Evolutionary conservation across 2,329 filamentous ascomycete species (phyloP).

Genomic region (Teratosphaeria pseudoeucalypti): DNA sequence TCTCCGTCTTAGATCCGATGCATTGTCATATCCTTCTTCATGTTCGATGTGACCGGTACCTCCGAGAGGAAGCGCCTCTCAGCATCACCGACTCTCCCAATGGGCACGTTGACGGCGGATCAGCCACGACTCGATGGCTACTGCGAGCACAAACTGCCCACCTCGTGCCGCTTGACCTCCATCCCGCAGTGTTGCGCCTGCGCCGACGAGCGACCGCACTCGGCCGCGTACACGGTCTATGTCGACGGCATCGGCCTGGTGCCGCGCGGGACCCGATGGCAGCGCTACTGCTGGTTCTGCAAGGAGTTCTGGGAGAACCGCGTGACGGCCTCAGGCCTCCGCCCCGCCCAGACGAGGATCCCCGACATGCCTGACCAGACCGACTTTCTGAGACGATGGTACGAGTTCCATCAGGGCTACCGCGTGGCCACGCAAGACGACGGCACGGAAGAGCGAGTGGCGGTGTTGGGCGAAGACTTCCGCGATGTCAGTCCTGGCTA

Average conservation of each 20-base stretch:
- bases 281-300: slow-evolving; percentile 43
- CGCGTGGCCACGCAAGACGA: slow-evolving; percentile 30
- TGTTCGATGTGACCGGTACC: too few relatives aligned
- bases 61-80: background rate
- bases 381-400: slow-evolving; percentile 38
- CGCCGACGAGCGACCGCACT: slow-evolving; percentile 28
- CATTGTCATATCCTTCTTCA: too few relatives aligned
- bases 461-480: slow-evolving; percentile 38
- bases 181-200: slow-evolving; percentile 23
- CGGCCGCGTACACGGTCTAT: slow-evolving; percentile 35
- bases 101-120: slow-evolving; percentile 21
- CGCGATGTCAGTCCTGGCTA: slow-evolving; percentile 37
- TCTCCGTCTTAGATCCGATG: background rate
- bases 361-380: slow-evolving; percentile 38
- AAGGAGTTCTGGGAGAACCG: slow-evolving; percentile 42
- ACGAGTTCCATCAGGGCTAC: slow-evolving; percentile 40
- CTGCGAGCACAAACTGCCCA: slow-evolving; percentile 23
- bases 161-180: slow-evolving; percentile 21
- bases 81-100: background rate
- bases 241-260: slow-evolving; percentile 43
- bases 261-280: slow-evolving; percentile 37
- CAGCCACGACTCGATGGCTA: slow-evolving; percentile 13
- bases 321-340: slow-evolving; percentile 32
- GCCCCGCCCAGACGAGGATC: slow-evolving; percentile 35
- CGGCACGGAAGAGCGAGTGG: slow-evolving; percentile 34